Conservation (phyloP, 306 rosid genomes). For the Heteromeles arbutifolia region DNA sequence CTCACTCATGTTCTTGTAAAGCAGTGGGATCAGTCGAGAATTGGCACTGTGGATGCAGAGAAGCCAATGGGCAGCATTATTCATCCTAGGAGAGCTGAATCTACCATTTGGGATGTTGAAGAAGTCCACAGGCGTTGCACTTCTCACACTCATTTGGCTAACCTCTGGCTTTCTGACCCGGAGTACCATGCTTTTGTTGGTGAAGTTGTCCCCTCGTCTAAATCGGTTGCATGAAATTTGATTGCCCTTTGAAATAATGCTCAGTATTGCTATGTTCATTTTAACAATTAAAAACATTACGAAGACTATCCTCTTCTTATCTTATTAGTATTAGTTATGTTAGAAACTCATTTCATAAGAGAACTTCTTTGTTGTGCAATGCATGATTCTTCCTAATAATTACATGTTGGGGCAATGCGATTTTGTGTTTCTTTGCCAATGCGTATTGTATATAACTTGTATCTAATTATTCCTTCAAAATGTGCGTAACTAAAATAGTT, state of each 20-base stretch:
- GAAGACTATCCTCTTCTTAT: no score
- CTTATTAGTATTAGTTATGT: no score
- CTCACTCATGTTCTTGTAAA: conserved; percentile 24
- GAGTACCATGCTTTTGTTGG: neutral
- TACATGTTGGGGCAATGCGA: no score
- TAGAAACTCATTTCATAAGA: neutral
- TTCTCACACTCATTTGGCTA: neutral
- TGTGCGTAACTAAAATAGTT: no score
- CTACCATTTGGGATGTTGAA: conserved; percentile 16
- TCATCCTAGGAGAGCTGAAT: conserved; percentile 8
- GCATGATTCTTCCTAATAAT: no score
- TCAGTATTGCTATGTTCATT: no score
- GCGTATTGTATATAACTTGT: no score
- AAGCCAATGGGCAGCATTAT: conserved; percentile 15
- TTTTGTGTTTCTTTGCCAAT: no score
- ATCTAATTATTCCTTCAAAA: no score
- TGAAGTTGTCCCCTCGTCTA: neutral
- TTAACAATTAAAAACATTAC: no score
- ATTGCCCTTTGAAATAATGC: no score
- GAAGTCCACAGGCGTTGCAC: neutral
- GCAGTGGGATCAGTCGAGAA: conserved; percentile 36
- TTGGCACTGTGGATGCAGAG: conserved; percentile 16
- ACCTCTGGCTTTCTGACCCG: neutral
- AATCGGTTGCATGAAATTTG: neutral
- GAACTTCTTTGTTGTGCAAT: neutral